Base-by-base conservation (phyloP, 805 yeast genomes). In the Yarrowia porcina region DNA sequence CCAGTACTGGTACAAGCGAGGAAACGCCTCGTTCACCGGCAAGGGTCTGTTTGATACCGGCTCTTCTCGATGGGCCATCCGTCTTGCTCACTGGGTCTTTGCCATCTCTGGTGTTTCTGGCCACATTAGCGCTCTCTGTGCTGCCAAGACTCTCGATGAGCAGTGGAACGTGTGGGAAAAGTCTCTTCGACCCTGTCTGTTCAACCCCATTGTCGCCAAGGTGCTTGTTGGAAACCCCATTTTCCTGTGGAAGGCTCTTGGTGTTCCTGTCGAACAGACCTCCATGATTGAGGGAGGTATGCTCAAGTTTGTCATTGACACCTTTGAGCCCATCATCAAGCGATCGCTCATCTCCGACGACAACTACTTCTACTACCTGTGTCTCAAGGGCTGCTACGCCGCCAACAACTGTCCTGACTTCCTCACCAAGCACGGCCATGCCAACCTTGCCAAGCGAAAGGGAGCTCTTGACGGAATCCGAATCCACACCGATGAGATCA, bases 251-350 rank as follows among this genome's bases (percentile, higher is more conserved):
- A 88, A 87, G 72, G 96, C 96, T 0, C 78, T 89, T 23, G 96
- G 96, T n/a, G 96, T 89, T 50, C 96, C 96, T 6, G 83, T 86
- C 8, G 89, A 89, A 71, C 96, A 89, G 76, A 91, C 94, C 6
- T 77, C 83, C 28, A 82, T 89, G 86, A 88, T 89, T 83, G 90
- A 88, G 23, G 77, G 82, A 17, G 85, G 91, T 0, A 85, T 88
- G 44, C 74, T 86, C 68, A 82, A 86, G 64, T 89, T 89, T 71
- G 85, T 89, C 49, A 78, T 84, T 60, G 90, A 89, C 71, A 89
- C 96, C 5, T 77, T 89, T 67, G 93, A 89, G 69, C 96, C 96
- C 25, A 75, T 89, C 27, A 78, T 89, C 66, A 77, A 79, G 23
- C 78, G 87, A 66, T 84, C 88, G 1, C 74, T 87, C 69, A 79